Base-by-base conservation (phyloP, 768 basidiomycete species). In the Pseudohyphozyma bogoriensis region DNA sequence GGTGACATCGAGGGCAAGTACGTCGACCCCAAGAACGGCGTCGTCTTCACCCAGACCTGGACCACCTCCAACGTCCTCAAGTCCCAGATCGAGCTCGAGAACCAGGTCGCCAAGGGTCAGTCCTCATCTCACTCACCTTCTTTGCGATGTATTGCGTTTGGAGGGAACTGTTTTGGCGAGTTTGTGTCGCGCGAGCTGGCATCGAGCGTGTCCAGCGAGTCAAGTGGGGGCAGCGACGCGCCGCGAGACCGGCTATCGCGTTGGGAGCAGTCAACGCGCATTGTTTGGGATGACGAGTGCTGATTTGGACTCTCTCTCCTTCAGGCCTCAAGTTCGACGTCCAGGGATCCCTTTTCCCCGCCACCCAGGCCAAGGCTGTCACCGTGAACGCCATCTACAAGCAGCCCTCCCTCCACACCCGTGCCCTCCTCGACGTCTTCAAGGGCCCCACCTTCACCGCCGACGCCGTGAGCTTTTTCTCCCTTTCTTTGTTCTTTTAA, bases 361-460 rank as follows among this genome's bases (percentile, higher is more conserved):
- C 88, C 72, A 92, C 89, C 76, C 83, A 84, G 71, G 78, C 70
- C 69, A 96, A 92, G 81, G 80, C 82, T 33, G 89, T 91, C 56
- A 76, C 90, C 70, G 74, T 95, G 70, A 85, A 83, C 71, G 80
- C 86, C 64, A 79, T 81, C 75, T 96, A 90, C 84, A 96, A 96
- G 82, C 91, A 95, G 77, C 89, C 89, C 55, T 88, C 87, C 63
- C 77, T 97, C 71, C 91, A 97, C 83, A 83, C 86, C 71, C 86
- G 91, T 62, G 88, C 87, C 63, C 77, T 80, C 72, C 81, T 97
- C 64, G 93, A 99, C 75, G 76, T 95, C 69, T 87, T 95, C 86
- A 93, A 88, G 85, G 95, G 95, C 54, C 93, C 93, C 50, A 93
- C 89, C 55, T 87, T 97, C 81, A 96, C 91, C 67, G 85, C 91